A percentile compares a stretch with the other conserved stretches of the same genome.
Conservation (phyloP, 1,139 yeast genomes). For the Geotrichum bryndzae region DNA sequence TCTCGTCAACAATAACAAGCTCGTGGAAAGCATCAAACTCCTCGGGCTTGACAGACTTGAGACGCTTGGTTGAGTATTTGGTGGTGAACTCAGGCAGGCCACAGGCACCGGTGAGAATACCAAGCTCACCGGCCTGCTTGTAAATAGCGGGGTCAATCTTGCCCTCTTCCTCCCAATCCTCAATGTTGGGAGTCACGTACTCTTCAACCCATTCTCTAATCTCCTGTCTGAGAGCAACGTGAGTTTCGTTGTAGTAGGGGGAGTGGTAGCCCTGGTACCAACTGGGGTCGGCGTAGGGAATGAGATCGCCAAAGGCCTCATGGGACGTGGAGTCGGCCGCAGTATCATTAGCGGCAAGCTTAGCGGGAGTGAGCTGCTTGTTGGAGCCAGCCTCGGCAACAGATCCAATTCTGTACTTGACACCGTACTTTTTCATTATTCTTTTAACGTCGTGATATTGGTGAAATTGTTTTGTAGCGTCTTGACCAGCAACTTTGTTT, state of each 20-base stretch:
- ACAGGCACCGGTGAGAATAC: slow-evolving; percentile 33
- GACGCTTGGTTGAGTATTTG: slow-evolving; percentile 33
- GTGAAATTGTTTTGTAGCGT: slow-evolving; percentile 75
- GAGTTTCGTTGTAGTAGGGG: slow-evolving; percentile 39
- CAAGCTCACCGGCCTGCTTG: slow-evolving; percentile 33
- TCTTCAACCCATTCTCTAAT: slow-evolving; percentile 40
- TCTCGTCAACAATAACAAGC: slow-evolving; percentile 36
- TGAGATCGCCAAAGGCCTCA: slow-evolving; percentile 37
- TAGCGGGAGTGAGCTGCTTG: not conserved
- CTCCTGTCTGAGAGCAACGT: slow-evolving; percentile 36
- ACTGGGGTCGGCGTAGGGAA: slow-evolving; percentile 41
- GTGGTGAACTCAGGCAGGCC: slow-evolving; percentile 34
- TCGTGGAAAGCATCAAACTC: slow-evolving; percentile 39
- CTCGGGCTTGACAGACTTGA: slow-evolving; percentile 35
- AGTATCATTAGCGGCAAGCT: slow-evolving; percentile 12
- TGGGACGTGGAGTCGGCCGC: slow-evolving; percentile 22
- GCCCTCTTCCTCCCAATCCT: slow-evolving; percentile 41
- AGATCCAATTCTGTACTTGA: slow-evolving; percentile 37
- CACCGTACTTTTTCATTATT: slow-evolving; percentile 38
- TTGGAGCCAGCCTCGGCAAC: slow-evolving; percentile 18
- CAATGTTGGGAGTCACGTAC: slow-evolving; percentile 36
- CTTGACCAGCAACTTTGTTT: slow-evolving; percentile 76
- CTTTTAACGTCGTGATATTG: slow-evolving; percentile 40
- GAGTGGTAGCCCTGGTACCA: slow-evolving; percentile 42
- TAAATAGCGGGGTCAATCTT: slow-evolving; percentile 33